Conservation (phyloP, 2,329 filamentous ascomycete genomes). For the Alternaria arbusti region DNA sequence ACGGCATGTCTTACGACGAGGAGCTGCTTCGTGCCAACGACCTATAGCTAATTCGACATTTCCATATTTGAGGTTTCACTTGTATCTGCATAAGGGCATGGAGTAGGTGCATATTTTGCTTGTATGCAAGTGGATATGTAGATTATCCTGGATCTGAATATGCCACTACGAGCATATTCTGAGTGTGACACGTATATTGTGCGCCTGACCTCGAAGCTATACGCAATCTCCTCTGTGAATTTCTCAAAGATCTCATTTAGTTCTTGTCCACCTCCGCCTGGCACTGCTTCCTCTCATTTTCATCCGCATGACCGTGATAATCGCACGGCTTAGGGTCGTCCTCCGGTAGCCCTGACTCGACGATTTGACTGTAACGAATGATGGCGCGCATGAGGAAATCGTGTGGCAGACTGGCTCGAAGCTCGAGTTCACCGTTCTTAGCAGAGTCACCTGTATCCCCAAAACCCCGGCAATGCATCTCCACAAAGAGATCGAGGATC, state of each 20-base stretch:
- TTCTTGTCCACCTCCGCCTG: neutral
- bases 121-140: conserved; percentile 12
- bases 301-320: conserved; percentile 7
- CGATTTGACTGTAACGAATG: conserved; percentile 4
- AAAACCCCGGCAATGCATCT: neutral
- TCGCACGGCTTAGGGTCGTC: neutral
- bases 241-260: neutral
- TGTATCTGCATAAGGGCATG: conserved; percentile 33
- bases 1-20: conserved; percentile 48
- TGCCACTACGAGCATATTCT: conserved; percentile 18
- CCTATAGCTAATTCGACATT: conserved; percentile 14
- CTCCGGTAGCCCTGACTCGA: too few species aligned
- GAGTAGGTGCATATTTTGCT: conserved; percentile 20
- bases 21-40: conserved; percentile 40
- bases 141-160: conserved; percentile 13
- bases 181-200: conserved; percentile 7
- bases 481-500: conserved; percentile 14
- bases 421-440: neutral
- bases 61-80: neutral
- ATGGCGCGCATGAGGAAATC: conserved; percentile 7
- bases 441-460: neutral
- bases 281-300: neutral
- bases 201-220: neutral
- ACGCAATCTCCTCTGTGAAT: neutral
- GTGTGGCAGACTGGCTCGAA: neutral